A percentile compares a stretch with the other conserved stretches of the same genome.
Conservation (phyloP, 2,329 filamentous ascomycete genomes). For the Fusarium sambucinum region DNA sequence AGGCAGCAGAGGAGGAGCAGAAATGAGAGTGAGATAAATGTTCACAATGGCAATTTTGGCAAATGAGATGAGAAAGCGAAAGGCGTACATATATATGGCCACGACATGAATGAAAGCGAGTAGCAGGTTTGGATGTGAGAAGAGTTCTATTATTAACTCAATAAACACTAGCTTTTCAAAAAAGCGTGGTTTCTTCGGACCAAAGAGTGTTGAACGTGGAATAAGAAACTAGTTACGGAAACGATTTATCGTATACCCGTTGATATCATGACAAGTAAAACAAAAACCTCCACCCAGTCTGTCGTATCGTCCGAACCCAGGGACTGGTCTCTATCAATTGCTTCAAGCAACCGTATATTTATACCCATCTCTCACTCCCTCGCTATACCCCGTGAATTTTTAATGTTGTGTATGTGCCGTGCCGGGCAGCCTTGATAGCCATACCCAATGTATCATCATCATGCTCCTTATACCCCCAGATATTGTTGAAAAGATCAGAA, state of each 20-base stretch:
- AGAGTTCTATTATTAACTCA: constrained; percentile 9
- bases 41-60: background rate
- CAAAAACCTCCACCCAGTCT: constrained; percentile 29
- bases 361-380: constrained; percentile 31
- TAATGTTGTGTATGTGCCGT: constrained; percentile 34
- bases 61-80: background rate
- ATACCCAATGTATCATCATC: constrained; percentile 32
- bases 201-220: constrained; percentile 29
- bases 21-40: constrained; percentile 3
- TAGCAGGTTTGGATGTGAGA: background rate
- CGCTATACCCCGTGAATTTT: constrained; percentile 30
- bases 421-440: constrained; percentile 37
- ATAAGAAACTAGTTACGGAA: constrained; percentile 40
- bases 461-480: constrained; percentile 34
- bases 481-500: constrained; percentile 42
- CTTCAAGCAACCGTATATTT: constrained; percentile 24
- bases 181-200: constrained; percentile 7
- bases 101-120: background rate
- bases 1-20: constrained; percentile 28
- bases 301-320: constrained; percentile 22
- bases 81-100: background rate
- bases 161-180: background rate
- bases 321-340: constrained; percentile 39
- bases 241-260: constrained; percentile 45
- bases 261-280: constrained; percentile 49